A percentile compares a stretch with the other conserved stretches of the same genome.
These are phyloP conservation scores for Goffeauzyma gilvescens DNA, from an alignment of 768 basidiomycete species.

Conservation along the genomic window DNA sequence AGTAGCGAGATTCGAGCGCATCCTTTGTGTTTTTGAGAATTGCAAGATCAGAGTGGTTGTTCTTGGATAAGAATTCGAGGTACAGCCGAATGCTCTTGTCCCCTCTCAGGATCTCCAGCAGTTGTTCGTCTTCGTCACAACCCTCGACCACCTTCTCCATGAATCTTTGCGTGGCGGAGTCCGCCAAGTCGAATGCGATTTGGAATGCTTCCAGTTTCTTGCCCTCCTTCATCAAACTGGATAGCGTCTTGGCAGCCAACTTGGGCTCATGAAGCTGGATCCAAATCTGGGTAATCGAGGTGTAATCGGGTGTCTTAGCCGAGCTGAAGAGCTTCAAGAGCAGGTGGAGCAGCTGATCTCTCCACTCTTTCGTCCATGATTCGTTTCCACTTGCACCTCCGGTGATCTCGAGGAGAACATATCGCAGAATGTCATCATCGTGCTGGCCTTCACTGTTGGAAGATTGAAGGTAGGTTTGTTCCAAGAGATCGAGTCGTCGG, in stretches of 20 bases:
- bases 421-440: conserved; percentile 64
- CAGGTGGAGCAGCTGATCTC: conserved; percentile 34
- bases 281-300: conserved; percentile 69
- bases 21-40: conserved; percentile 91
- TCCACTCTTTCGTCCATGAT: conserved; percentile 22
- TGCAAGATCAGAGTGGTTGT: conserved; percentile 77
- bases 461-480: conserved; percentile 40
- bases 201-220: conserved; percentile 72
- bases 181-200: conserved; percentile 83
- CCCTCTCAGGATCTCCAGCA: conserved; percentile 66
- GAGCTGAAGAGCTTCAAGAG: conserved; percentile 58
- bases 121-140: conserved; percentile 19
- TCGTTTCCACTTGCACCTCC: conserved; percentile 68
- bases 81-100: conserved; percentile 82
- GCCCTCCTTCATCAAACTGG: conserved; percentile 15
- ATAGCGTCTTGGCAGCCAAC: conserved; percentile 14
- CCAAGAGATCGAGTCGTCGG: conserved; percentile 66
- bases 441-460: conserved; percentile 39
- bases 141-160: conserved; percentile 47
- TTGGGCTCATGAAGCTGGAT: conserved; percentile 64
- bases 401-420: conserved; percentile 79
- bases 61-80: conserved; percentile 83
- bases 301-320: conserved; percentile 49
- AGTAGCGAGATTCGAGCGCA: conserved; percentile 74
- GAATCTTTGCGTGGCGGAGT: conserved; percentile 85